Base-by-base conservation (phyloP, 2,329 filamentous ascomycete genomes). In the Juglanconis oblonga region DNA sequence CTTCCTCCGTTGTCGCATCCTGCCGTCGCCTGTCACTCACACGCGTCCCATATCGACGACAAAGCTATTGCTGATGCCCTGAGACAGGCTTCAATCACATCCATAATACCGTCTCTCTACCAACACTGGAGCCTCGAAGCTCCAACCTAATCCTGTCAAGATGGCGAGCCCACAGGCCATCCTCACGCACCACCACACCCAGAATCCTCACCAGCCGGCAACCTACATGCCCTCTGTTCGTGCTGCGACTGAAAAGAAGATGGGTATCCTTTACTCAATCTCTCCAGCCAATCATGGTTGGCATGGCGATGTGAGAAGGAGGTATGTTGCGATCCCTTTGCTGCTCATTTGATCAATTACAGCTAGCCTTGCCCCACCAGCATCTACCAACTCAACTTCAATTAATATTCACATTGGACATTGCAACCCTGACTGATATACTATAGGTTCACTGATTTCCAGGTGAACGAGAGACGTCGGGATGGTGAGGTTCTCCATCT, bases 401-500 rank as follows among this genome's bases (percentile, higher is more conserved):
- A 2, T 24, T 24, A 24, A 24, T 24, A 24, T 24, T 24, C 24
- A 24, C 24, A 24, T 24, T 24, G 24, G 24, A 24, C 24, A 24
- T 24, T 2, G 24, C 32, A 4, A 7, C 7, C 24, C 64, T 68
- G 45, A 66, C 59, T 17, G 9, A 50, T 17, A 31, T 8, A 4
- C 7, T 50, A 10, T 33, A 86, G 91, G 66, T 97, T 93, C 73
- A 94, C 92, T 4, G 93, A 97, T 72, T 97, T 97, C 68, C 80
- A 95, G 67, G 93, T 97, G 67, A 93, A 96, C 70, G 93, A 97
- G 74, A 94, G 97, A 64, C 78, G 84, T 24, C 86, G 87, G 35
- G 84, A 89, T 69, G 92, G 92, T 14, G 76, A 86, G 57, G 90
- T 96, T 13, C 73, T 95, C 55, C 91, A 94, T 72, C 78, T 97